Conservation (phyloP, 345 rosid species). For the Gossypium thurberi region DNA sequence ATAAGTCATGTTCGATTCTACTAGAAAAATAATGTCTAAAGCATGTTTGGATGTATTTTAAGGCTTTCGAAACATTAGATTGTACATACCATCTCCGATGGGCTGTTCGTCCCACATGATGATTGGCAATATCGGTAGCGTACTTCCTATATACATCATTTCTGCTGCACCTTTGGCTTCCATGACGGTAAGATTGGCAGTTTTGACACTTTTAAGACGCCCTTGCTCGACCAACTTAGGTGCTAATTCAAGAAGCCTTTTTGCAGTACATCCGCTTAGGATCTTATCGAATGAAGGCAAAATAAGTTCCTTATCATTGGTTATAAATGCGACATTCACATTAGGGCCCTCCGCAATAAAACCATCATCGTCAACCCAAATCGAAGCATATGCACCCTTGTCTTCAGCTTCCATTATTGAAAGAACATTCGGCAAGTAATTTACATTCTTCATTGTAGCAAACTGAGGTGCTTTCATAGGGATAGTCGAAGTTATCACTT, state of each 20-base stretch:
- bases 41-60: background rate
- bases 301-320: slow-evolving; percentile 45
- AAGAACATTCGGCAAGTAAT: slow-evolving; percentile 60
- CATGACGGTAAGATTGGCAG: slow-evolving; percentile 30
- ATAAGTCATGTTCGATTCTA: background rate
- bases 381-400: slow-evolving; percentile 47
- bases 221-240: slow-evolving; percentile 51
- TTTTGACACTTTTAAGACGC: slow-evolving; percentile 35
- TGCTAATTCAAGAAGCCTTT: slow-evolving; percentile 55
- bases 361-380: slow-evolving; percentile 61
- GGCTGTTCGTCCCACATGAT: slow-evolving; percentile 56
- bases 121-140: slow-evolving; percentile 56
- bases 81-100: slow-evolving; percentile 52
- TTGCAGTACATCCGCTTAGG: slow-evolving; percentile 65
- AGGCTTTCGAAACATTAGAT: background rate
- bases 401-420: slow-evolving; percentile 67
- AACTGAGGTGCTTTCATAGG: slow-evolving; percentile 56
- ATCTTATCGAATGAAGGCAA: slow-evolving; percentile 58
- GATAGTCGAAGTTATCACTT: slow-evolving; percentile 50
- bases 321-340: slow-evolving; percentile 56
- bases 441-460: slow-evolving; percentile 57
- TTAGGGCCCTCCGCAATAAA: slow-evolving; percentile 64
- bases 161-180: slow-evolving; percentile 49
- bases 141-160: slow-evolving; percentile 71
- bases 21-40: background rate